A percentile compares a stretch with the other conserved stretches of the same genome.
These are phyloP conservation scores for Puccinia novopanici DNA, from an alignment of 1,284 basidiomycete genomes.

Conservation along the genomic window DNA sequence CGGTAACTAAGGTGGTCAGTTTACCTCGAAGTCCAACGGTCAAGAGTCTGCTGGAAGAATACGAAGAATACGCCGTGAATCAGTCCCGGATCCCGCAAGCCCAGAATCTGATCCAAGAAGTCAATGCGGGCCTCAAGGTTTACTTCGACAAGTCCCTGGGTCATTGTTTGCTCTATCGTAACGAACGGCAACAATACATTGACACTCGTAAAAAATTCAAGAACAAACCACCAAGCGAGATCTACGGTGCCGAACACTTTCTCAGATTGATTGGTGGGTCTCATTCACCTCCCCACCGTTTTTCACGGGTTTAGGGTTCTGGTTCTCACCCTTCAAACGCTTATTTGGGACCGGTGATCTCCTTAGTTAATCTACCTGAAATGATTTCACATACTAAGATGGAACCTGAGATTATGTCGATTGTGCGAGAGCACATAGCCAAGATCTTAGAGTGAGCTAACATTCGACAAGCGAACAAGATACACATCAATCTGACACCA, in stretches of 20 bases:
- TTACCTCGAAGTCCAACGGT: slow-evolving; percentile 83
- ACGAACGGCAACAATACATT: slow-evolving; percentile 89
- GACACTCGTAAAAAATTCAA: slow-evolving; percentile 75
- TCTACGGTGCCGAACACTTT: slow-evolving; percentile 94
- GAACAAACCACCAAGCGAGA: slow-evolving; percentile 68
- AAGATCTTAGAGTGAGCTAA: slow-evolving; percentile 76
- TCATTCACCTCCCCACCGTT: background rate
- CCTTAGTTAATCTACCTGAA: slow-evolving; percentile 66
- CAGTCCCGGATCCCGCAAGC: slow-evolving; percentile 31
- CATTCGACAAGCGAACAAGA: background rate
- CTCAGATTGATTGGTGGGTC: slow-evolving; percentile 82
- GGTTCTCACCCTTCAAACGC: background rate
- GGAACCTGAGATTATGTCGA: slow-evolving; percentile 78
- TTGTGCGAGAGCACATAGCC: slow-evolving; percentile 85
- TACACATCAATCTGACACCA: slow-evolving; percentile 20
- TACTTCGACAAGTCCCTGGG: slow-evolving; percentile 93
- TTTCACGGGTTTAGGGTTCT: background rate
- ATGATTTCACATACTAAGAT: slow-evolving; percentile 90
- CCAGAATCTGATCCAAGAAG: slow-evolving; percentile 67
- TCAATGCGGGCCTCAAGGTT: slow-evolving; percentile 81
- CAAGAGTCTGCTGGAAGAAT: slow-evolving; percentile 75
- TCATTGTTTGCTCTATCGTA: slow-evolving; percentile 86
- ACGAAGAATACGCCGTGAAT: slow-evolving; percentile 66
- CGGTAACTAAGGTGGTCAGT: slow-evolving; percentile 70
- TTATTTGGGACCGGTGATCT: background rate